Evolutionary conservation across 164 flowering plant genomes (phyloP).

Genomic region (Taxillus chinensis): DNA sequence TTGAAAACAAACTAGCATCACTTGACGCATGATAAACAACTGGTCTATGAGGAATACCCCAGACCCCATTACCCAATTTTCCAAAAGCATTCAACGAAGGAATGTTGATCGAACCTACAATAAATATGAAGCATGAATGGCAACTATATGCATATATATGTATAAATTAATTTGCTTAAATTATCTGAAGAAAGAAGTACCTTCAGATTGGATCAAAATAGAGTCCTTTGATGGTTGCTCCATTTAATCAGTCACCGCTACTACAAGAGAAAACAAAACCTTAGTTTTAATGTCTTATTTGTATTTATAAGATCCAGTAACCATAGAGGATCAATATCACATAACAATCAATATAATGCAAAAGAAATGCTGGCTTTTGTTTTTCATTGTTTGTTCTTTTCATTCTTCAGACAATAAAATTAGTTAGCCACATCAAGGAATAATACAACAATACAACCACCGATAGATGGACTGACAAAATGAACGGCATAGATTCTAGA

Average conservation of each 20-base stretch:
- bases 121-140: neutral
- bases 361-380: neutral
- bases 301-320: neutral
- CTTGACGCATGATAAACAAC: conserved; percentile 1
- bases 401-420: neutral
- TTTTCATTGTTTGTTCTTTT: neutral
- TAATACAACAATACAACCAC: neutral
- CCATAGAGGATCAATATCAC: neutral
- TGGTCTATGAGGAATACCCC: neutral
- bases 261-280: neutral
- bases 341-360: neutral
- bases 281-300: neutral
- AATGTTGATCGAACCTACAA: neutral
- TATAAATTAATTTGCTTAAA: neutral
- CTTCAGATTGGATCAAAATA: neutral
- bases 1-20: conserved; percentile 7
- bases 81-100: neutral
- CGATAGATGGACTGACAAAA: neutral
- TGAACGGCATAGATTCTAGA: no score
- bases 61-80: neutral
- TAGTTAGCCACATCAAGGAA: neutral
- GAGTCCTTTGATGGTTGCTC: neutral
- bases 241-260: neutral
- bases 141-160: neutral
- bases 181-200: neutral